Base-by-base conservation (phyloP, 441 rosid genomes). In the Erodium trifolium region DNA sequence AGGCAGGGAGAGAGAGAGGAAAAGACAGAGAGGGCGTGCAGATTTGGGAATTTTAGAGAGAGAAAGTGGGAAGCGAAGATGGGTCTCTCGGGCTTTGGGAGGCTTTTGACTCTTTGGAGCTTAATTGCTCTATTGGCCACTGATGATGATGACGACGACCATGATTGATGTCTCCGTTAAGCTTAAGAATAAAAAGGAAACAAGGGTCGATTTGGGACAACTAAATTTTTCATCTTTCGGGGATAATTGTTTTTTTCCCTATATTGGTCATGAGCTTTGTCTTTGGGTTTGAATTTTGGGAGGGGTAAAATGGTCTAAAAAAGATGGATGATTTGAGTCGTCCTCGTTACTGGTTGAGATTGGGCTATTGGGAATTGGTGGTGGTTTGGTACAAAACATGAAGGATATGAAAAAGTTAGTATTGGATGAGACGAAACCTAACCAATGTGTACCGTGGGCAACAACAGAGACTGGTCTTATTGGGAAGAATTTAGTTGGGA, bases 81-180 rank as follows among this genome's bases (percentile, higher is more conserved):
- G 57, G 57, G 57, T 49, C 57, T 49, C 57, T 49, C 17, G 16
- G 57, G 57, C 57, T 49, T 49, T 49, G 55, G 55, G 55, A 49
- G 55, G 16, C 55, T 49, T 49, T 49, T 49, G 57, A 49, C 57
- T 49, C 16, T 49, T 49, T 14, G 17, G 57, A 49, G 57, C 57
- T 49, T 49, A 49, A 49, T 49, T 49, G 57, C 45, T 41, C 45
- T 41, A 41, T 41, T 41, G 45, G 57, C 57, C 17, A 49, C 57
- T 49, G 57, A 49, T 49, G 57, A 49, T 14, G 57, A 49, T n/a
- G 55, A 49, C 57, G 57, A 49, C 57, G 17, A 49, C 17, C 57
- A n/a, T 49, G 45, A 49, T 49, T 49, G 57, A 49, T 49, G 17
- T 49, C 57, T 49, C 57, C 16, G n/a, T 13, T 47, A 11, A 47